Conservation (phyloP, 176 grass and related monocot species). For the Hordeum marinum region DNA sequence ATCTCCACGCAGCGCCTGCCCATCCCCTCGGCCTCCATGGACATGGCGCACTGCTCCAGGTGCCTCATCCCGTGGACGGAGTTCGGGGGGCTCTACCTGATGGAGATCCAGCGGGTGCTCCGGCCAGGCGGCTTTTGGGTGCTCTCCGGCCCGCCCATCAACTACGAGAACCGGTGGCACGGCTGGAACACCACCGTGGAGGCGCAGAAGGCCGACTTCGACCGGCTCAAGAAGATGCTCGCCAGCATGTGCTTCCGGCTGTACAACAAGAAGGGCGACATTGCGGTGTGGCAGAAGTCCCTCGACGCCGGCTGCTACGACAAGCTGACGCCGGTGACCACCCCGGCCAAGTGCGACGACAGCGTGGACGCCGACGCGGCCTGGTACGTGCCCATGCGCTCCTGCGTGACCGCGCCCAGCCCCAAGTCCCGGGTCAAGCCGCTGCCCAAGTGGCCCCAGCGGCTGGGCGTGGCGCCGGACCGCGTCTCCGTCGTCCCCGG, state of each 20-base stretch:
- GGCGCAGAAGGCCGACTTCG: slow-evolving; percentile 74
- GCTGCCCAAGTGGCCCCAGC: slow-evolving; percentile 80
- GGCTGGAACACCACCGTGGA: slow-evolving; percentile 90
- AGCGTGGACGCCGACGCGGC: slow-evolving; percentile 77
- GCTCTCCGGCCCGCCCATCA: slow-evolving; percentile 89
- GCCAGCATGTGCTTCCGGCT: slow-evolving; percentile 83
- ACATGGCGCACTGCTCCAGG: slow-evolving; percentile 90
- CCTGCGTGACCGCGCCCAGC: slow-evolving; percentile 64
- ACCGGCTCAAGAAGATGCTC: slow-evolving; percentile 66
- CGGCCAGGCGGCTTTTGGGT: slow-evolving; percentile 86
- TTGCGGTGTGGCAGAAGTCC: slow-evolving; percentile 91
- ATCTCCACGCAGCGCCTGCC: slow-evolving; percentile 91
- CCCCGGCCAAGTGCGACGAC: slow-evolving; percentile 82
- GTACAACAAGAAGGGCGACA: slow-evolving; percentile 80
- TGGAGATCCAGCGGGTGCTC: slow-evolving; percentile 84
- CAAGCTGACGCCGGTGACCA: slow-evolving; percentile 55
- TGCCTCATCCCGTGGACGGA: slow-evolving; percentile 91
- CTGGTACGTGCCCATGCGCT: slow-evolving; percentile 85
- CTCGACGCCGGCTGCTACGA: slow-evolving; percentile 62
- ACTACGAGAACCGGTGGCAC: slow-evolving; percentile 93
- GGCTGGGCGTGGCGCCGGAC: slow-evolving; percentile 55
- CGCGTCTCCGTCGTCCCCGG: slow-evolving; percentile 62
- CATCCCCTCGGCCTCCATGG: slow-evolving; percentile 69
- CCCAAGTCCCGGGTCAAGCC: slow-evolving; percentile 43
- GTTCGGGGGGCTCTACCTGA: slow-evolving; percentile 82